Evolutionary conservation across 148 eudicot species (phyloP).

Genomic region (Chenopodium quinoa): DNA sequence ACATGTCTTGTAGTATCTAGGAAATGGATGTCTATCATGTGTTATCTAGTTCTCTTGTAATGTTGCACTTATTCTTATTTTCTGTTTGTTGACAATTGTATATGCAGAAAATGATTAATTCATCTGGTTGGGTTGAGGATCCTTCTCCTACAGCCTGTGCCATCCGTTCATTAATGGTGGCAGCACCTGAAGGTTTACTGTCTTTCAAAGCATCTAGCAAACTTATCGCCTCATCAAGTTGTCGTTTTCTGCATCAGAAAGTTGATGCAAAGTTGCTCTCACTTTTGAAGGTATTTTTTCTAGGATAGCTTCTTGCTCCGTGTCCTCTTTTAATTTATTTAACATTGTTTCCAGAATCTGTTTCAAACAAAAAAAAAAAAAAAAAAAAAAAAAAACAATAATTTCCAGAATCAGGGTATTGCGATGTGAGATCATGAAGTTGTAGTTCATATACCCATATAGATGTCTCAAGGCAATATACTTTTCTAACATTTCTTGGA

Average conservation of each 20-base stretch:
- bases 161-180: conserved; percentile 48
- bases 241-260: conserved; percentile 62
- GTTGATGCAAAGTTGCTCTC: conserved; percentile 76
- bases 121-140: conserved; percentile 75
- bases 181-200: conserved; percentile 56
- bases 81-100: conserved; percentile 33
- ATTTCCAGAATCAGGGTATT: not conserved
- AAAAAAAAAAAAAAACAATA: not conserved
- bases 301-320: not conserved
- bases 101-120: conserved; percentile 75
- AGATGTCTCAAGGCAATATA: not conserved
- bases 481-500: not conserved
- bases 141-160: conserved; percentile 79
- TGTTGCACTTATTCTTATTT: conserved; percentile 16
- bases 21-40: not conserved
- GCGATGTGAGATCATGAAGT: not conserved
- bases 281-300: conserved; percentile 70
- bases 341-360: not conserved
- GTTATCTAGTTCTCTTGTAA: conserved; percentile 1
- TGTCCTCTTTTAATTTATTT: not conserved
- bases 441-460: not conserved
- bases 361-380: too few species aligned
- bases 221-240: conserved; percentile 67
- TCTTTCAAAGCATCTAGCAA: conserved; percentile 69
- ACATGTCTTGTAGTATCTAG: not conserved